phyloP scores from a whole-genome alignment of 495 filamentous ascomycete genomes.

The Neurospora sp. region DNA sequence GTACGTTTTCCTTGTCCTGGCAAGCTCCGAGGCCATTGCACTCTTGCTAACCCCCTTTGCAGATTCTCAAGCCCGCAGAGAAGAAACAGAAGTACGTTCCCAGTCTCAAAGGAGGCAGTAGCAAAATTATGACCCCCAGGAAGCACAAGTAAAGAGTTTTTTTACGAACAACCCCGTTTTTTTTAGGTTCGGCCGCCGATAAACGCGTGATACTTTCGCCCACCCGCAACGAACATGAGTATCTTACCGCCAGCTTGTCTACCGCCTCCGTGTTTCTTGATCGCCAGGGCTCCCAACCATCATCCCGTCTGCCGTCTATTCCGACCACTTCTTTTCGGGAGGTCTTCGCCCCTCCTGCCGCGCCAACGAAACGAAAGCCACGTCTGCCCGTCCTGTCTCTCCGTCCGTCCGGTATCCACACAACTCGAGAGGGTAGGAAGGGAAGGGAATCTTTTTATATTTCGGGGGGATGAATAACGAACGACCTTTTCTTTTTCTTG shows the following conservation, averaged over 20 bases:
- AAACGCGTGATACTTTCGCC: slow-evolving; percentile 31
- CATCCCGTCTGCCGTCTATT: slow-evolving; percentile 10
- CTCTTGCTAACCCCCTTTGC: slow-evolving; percentile 14
- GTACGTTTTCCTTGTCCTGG: slow-evolving; percentile 40
- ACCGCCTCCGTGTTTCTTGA: slow-evolving; percentile 15
- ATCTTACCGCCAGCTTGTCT: slow-evolving; percentile 11
- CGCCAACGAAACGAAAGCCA: not conserved
- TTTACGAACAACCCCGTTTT: slow-evolving; percentile 73
- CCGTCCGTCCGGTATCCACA: not conserved
- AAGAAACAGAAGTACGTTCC: slow-evolving; percentile 99
- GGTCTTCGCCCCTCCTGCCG: not conserved
- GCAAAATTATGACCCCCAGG: slow-evolving; percentile 79
- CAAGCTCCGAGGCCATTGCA: not conserved
- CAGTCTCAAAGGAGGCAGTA: slow-evolving; percentile 63
- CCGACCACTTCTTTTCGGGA: slow-evolving; percentile 10
- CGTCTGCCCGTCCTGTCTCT: not conserved
- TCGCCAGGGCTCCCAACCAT: slow-evolving; percentile 9
- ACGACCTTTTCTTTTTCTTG: slow-evolving; percentile 13
- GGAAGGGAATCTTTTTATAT: slow-evolving; percentile 8
- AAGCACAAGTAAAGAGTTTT: slow-evolving; percentile 67
- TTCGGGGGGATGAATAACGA: slow-evolving; percentile 25
- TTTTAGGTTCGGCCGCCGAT: slow-evolving; percentile 96
- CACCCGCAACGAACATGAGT: slow-evolving; percentile 8
- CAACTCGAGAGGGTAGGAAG: slow-evolving; percentile 1
- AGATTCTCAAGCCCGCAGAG: slow-evolving; percentile 99